phyloP scores from a whole-genome alignment of 2,329 filamentous ascomycete genomes.

The Chrysoporthe deuterocubensis region DNA sequence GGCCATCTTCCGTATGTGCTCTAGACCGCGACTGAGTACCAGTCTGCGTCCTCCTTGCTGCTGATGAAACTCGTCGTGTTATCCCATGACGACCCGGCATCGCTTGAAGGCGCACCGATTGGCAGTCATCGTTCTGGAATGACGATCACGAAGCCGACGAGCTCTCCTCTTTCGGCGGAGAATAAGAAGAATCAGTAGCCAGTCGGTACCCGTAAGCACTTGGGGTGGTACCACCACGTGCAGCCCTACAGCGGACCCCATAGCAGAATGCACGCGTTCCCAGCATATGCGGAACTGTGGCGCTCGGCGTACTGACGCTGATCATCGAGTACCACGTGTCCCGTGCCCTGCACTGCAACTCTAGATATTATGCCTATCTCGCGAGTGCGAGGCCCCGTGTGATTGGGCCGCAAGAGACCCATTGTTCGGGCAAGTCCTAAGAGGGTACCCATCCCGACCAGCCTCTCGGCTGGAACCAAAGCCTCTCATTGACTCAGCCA shows the following conservation, averaged over 20 bases:
- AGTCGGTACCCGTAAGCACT: conserved; percentile 5
- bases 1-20: conserved; percentile 2
- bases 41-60: conserved; percentile 4
- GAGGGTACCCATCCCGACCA: background rate
- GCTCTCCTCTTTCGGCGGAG: background rate
- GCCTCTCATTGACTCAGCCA: background rate
- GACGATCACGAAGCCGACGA: background rate
- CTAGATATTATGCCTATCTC: background rate
- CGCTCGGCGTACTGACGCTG: background rate
- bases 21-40: background rate
- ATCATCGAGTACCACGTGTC: background rate
- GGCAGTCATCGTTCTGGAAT: background rate
- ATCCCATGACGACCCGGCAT: background rate
- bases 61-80: background rate
- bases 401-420: background rate
- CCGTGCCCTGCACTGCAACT: background rate
- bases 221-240: background rate
- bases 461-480: background rate
- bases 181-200: background rate
- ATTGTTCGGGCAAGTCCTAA: background rate
- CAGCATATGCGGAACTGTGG: background rate
- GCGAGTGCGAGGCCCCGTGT: background rate
- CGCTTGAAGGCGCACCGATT: background rate
- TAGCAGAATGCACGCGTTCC: background rate
- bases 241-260: background rate